Percentiles rank a stretch among this genome's conserved stretches.
These are phyloP conservation scores for Apiospora koreana DNA, from an alignment of 2,329 filamentous ascomycete genomes.

Conservation along the genomic window DNA sequence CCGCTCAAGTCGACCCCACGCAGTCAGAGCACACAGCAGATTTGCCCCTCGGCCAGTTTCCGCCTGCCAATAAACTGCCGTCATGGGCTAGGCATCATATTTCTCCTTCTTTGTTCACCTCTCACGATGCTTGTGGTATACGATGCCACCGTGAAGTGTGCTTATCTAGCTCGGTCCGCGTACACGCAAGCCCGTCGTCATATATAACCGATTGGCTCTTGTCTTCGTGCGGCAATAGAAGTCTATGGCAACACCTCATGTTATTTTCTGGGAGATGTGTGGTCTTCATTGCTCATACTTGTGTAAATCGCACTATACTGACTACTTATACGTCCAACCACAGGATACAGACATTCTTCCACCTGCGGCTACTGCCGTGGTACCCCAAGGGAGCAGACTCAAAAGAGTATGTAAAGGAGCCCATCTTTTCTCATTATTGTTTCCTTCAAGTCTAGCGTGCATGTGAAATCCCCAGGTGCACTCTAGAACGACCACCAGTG, in stretches of 20 bases:
- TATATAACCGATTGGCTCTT: background rate
- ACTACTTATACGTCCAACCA: conserved; percentile 15
- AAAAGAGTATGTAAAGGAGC: conserved; percentile 42
- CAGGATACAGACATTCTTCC: conserved; percentile 54
- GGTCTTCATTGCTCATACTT: background rate
- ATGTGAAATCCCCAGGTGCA: background rate
- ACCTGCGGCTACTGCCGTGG: conserved; percentile 56
- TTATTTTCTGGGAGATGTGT: background rate
- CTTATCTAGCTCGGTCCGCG: background rate
- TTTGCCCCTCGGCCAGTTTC: background rate
- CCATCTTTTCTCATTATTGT: background rate
- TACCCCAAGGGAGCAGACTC: conserved; percentile 48
- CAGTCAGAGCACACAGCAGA: background rate
- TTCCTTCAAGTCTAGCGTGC: conserved; percentile 4
- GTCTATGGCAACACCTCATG: background rate
- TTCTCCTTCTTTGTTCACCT: background rate
- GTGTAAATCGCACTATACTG: conserved; percentile 1
- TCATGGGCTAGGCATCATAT: background rate
- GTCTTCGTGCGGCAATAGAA: background rate
- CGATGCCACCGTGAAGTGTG: background rate
- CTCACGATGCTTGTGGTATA: background rate
- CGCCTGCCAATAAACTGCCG: background rate
- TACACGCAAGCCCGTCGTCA: background rate
- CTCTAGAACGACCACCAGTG: background rate
- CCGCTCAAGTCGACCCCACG: background rate